A percentile compares a stretch with the other conserved stretches of the same genome.
phyloP scores from a whole-genome alignment of 306 rosid genomes.

The Aeschynomene evenia region DNA sequence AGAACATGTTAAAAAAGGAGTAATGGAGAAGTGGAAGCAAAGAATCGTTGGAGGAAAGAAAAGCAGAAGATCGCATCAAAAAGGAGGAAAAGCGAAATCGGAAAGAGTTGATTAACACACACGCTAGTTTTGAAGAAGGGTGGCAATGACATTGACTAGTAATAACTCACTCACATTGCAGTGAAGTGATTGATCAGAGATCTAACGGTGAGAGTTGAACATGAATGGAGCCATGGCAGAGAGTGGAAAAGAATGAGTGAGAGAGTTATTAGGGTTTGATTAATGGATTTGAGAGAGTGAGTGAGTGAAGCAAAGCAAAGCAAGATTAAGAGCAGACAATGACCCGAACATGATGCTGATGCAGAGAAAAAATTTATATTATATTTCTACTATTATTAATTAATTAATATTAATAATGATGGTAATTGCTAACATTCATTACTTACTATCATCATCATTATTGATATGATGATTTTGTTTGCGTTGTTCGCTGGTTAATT shows the following conservation, averaged over 20 bases:
- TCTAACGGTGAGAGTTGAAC: slow-evolving; percentile 41
- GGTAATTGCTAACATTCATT: slow-evolving; percentile 2
- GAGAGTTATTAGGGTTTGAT: slow-evolving; percentile 26
- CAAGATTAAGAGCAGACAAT: slow-evolving; percentile 31
- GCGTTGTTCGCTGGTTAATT: not conserved
- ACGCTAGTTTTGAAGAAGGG: not conserved
- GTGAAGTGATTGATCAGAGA: slow-evolving; percentile 35
- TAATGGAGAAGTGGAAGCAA: slow-evolving; percentile 49
- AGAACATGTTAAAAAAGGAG: slow-evolving; percentile 25
- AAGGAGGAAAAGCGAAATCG: not conserved
- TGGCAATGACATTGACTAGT: not conserved
- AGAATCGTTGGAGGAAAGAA: slow-evolving; percentile 38
- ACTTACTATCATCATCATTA: slow-evolving; percentile 13
- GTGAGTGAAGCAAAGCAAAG: slow-evolving; percentile 2
- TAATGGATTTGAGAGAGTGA: not conserved
- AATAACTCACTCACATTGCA: slow-evolving; percentile 32
- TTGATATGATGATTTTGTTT: not conserved
- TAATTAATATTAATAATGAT: not conserved
- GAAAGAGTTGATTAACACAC: slow-evolving; percentile 25
- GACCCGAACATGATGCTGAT: slow-evolving; percentile 43
- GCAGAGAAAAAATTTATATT: not conserved
- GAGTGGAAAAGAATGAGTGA: slow-evolving; percentile 33
- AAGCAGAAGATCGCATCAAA: slow-evolving; percentile 26
- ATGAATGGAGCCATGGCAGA: not conserved
- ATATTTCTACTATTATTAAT: not conserved